phyloP scores from a whole-genome alignment of 331 rosid species.

The Cydonia oblonga region DNA sequence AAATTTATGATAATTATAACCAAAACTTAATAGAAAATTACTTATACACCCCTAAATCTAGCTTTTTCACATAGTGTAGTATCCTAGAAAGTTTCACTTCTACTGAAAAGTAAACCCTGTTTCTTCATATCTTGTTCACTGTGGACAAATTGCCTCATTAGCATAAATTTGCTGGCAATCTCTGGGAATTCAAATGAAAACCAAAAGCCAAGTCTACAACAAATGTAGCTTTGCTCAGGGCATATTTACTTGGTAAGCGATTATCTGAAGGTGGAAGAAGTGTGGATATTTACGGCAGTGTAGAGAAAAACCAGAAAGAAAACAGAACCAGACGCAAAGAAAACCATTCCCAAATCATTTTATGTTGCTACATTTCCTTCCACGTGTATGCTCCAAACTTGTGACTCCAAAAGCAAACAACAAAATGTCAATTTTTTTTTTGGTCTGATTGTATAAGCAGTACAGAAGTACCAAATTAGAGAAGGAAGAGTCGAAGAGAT shows the following conservation, averaged over 20 bases:
- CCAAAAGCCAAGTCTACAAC: background rate
- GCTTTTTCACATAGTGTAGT: too few relatives aligned
- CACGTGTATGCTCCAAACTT: background rate
- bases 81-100: too few relatives aligned
- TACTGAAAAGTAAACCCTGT: too few relatives aligned
- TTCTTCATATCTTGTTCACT: background rate
- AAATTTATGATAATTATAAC: too few relatives aligned
- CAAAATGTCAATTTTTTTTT: background rate
- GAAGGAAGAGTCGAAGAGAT: background rate
- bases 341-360: conserved; percentile 38
- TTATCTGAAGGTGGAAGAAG: conserved; percentile 47
- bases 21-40: too few relatives aligned
- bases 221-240: background rate
- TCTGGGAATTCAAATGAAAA: background rate
- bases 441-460: background rate
- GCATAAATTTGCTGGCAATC: background rate
- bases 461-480: background rate
- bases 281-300: conserved; percentile 48
- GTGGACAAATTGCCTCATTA: background rate
- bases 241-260: too few relatives aligned
- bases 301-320: conserved; percentile 44
- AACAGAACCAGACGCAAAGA: conserved; percentile 35
- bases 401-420: background rate
- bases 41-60: too few relatives aligned
- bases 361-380: background rate